Conservation (phyloP, 768 basidiomycete genomes). For the Leccinum aurantiacum region DNA sequence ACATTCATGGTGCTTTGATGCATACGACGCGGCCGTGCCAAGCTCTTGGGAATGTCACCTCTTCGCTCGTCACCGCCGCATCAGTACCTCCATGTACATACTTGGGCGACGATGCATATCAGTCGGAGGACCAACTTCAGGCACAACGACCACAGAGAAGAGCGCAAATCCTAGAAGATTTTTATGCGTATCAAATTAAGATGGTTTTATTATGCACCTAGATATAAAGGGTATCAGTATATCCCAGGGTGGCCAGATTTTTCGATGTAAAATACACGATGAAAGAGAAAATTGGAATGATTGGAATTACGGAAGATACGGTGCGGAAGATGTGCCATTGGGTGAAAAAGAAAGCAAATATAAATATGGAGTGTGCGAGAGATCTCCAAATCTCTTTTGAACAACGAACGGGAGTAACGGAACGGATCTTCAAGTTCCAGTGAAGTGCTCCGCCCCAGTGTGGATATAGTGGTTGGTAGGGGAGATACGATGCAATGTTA, state of each 20-base stretch:
- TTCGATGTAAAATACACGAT: constrained; percentile 22
- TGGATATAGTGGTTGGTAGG: constrained; percentile 14
- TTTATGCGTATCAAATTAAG: constrained; percentile 20
- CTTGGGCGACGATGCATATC: not conserved
- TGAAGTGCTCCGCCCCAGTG: constrained; percentile 22
- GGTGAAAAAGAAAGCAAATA: not conserved
- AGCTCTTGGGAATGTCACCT: not conserved
- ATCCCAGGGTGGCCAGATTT: constrained; percentile 13
- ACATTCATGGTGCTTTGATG: not conserved
- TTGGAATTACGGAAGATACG: constrained; percentile 10
- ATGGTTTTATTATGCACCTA: constrained; percentile 14
- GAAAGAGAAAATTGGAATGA: not conserved
- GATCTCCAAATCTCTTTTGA: constrained; percentile 10
- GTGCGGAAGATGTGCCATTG: constrained; percentile 20
- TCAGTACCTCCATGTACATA: not conserved
- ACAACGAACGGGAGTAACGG: constrained; percentile 18
- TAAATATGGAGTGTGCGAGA: constrained; percentile 6
- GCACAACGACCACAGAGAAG: not conserved
- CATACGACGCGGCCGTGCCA: not conserved
- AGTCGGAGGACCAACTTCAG: constrained; percentile 1
- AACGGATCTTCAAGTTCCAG: constrained; percentile 30
- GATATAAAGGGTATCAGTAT: constrained; percentile 10
- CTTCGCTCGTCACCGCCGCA: not conserved
- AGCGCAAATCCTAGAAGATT: not conserved
- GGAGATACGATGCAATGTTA: constrained; percentile 24